Evolutionary conservation across 1,284 basidiomycete species (phyloP), one percentile per base, ranked within the genome.

Genomic region (Boletus albobrunnescens): DNA sequence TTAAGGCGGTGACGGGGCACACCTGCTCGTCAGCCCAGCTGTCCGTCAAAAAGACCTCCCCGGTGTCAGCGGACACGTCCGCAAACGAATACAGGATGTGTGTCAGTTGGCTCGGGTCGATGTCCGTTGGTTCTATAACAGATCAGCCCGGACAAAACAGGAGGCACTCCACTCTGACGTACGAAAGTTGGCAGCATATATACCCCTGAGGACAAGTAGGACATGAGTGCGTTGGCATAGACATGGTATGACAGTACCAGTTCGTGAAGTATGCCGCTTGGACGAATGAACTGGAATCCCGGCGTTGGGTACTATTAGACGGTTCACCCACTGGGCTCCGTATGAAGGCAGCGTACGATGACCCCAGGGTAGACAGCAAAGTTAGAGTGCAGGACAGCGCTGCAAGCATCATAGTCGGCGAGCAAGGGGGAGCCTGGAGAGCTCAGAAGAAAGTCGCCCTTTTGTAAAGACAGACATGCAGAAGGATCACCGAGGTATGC

Each of bases 41-140:
- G 62, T 95, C 92, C 1, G 87, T 90, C 28, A 95, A 74, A 26
- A 63, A 67, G 51, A 90, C 84, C 27, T 69, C 71, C 2, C 90
- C 91, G 1, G 81, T 80, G 22, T 76, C 72, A 17, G 81, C 67
- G 48, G 82, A 78, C 43, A 87, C 77, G 65, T 94, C 91, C 41
- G 87, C 92, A 60, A 96, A 96, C 3, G 82, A 70, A 61, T 95
- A 95, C 19, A 94, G 72, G 58, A 96, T 80, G 60, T 94, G 91
- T 52, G 78, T 78, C 68, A 80, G 77, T 65, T 72, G 79, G 50
- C 64, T 69, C 47, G 65, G 70, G 44, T 77, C 77, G 41, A 87
- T 75, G 61, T 76, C 63, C 67, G 79, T 71, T 64, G 87, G 76
- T 69, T 81, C 66, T 82, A 71, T 11, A 69, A 52, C 69, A 69